Conservation (phyloP, 1,139 yeast species). For the Zhuliangozyma parablackwelliae region DNA sequence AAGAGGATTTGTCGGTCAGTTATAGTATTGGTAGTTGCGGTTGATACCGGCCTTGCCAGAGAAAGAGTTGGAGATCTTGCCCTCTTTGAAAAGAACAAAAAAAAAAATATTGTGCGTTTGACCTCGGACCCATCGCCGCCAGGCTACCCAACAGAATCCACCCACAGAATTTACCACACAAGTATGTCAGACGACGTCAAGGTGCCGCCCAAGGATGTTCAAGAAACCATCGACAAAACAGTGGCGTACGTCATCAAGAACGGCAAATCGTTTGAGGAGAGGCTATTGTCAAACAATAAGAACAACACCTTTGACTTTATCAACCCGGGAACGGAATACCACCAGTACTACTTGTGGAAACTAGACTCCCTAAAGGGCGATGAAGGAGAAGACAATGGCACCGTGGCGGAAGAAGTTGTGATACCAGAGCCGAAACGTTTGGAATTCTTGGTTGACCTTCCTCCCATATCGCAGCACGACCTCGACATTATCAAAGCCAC, state of each 20-base stretch:
- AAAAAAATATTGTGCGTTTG: too few relatives aligned
- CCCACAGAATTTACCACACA: too few relatives aligned
- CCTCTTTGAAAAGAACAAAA: too few relatives aligned
- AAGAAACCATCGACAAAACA: conserved; percentile 64
- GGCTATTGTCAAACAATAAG: conserved; percentile 46
- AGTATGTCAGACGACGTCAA: conserved; percentile 36
- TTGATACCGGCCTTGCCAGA: too few relatives aligned
- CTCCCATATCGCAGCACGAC: conserved; percentile 60
- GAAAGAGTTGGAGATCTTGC: too few relatives aligned
- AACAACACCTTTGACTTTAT: conserved; percentile 64
- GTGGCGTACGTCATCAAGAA: conserved; percentile 66
- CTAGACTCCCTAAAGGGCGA: conserved; percentile 1
- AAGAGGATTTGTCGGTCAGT: too few relatives aligned
- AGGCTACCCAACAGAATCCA: too few relatives aligned
- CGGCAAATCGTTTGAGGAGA: conserved; percentile 61
- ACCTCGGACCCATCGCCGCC: too few relatives aligned
- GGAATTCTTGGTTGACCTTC: conserved; percentile 45
- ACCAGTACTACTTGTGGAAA: conserved; percentile 52
- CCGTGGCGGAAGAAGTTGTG: conserved; percentile 1
- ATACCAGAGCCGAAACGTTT: conserved; percentile 22
- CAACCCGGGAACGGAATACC: conserved; percentile 47
- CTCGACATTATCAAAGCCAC: conserved; percentile 65
- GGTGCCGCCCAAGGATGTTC: conserved; percentile 56
- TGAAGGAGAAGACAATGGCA: conserved; percentile 1
- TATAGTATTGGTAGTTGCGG: too few relatives aligned